Base-by-base conservation (phyloP, 2,329 filamentous ascomycete genomes). In the Neofusicoccum sp. region DNA sequence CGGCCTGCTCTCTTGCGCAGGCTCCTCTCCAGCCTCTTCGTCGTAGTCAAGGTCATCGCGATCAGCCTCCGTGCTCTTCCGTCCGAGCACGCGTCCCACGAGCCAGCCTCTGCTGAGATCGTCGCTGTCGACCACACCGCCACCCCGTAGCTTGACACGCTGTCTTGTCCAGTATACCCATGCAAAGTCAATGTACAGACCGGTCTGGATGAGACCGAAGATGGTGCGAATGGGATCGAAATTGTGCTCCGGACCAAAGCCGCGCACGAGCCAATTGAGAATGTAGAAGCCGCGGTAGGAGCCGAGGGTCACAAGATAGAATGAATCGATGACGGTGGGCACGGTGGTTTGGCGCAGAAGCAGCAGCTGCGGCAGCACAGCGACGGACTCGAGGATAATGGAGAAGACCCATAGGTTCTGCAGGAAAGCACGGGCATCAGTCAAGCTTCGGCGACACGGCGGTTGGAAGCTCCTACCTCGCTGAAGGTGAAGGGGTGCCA, bases 161-260 rank as follows among this genome's bases (percentile, higher is more conserved):
- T 97, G 93, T 65, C 93, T 85, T 9, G 89, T 90, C 79, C 90
- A 97, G 80, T 98, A 98, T 1, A 98, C 92, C 92, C 93, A 97
- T 36, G 91, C 92, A 72, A 98, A 98, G 76, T 98, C 93, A 67
- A 93, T 73, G 75, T 97, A 97, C 44, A 97, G 85, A 1, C 89
- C 87, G 0, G 92, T 97, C 78, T 98, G 93, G 28, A 98, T 80
- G 62, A 96, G 79, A 60, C 93, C 93, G 69, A 96, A 97, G 63
- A 96, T 84, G 71, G 95, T 85, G 6, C 90, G 88, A 8, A 93
- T 85, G 3, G 86, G 82, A 67, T 93, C 88, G 63, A 87, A 86
- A 64, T 81, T 78, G 43, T 78, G 73, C 67, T 85, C 83, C 31
- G 80, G 78, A 8, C 81, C 79, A 68, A 89, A 86, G 62, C 81